Base-by-base conservation (phyloP, 345 rosid species). In the Acer campestre region DNA sequence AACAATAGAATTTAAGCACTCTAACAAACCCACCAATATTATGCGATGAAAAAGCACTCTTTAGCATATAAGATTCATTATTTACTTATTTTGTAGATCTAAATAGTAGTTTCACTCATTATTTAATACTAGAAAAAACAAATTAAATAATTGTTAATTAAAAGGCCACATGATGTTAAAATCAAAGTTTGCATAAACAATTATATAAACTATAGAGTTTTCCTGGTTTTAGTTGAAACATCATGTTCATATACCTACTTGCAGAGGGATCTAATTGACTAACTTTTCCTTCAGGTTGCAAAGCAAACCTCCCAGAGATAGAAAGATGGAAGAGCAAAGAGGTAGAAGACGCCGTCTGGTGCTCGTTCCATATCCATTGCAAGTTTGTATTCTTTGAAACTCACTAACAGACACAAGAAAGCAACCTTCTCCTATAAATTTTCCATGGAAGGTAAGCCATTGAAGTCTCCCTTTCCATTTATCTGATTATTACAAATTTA, bases 351-450 rank as follows among this genome's bases (percentile, higher is more conserved):
- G n/a, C 1, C 68, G 75, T 8, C 46, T 88, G 61, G 85, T 94
- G 42, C 81, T 92, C 0, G 90, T 92, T 22, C 92, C 94, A 0
- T 76, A 68, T 68, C 97, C 95, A 68, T 85, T 81, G 42, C 94
- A 89, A 63, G 13, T 10, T 63, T 35, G 38, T 35, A 35, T 35
- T 35, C 38, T 35, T 35, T 35, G 38, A 6, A 27, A 27, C n/a
- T 44, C 3, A 46, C 16, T 68, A 2, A 46, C 35, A 35, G 38
- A 4, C 38, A 35, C 38, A 35, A 35, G 38, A 10, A 46, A 68
- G 11, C 20, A 13, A 27, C 8, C 67, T 63, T 22, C 11, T 46
- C 35, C 55, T 68, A 68, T 23, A 48, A 22, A 35, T 1, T 31
- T 71, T 20, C 22, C 46, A 3, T 35, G 48, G 51, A 46, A 11